Evolutionary conservation across 2,329 filamentous ascomycete genomes (phyloP).

Genomic region (Furcasterigmium sp.): DNA sequence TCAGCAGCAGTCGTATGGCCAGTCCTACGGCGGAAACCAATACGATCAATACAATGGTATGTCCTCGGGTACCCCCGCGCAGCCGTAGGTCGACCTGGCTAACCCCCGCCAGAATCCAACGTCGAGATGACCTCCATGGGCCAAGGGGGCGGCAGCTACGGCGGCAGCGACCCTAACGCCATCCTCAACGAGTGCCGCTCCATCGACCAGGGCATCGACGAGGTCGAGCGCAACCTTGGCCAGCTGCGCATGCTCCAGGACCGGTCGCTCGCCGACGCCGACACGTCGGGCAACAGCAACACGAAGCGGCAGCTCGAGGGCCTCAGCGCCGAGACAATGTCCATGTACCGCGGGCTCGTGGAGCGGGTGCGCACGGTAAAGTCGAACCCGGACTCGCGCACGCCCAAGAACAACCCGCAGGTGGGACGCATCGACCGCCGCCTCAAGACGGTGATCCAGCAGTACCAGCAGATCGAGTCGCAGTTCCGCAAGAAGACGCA

Average conservation of each 20-base stretch:
- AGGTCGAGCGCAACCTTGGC: conserved; percentile 67
- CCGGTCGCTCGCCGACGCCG: conserved; percentile 68
- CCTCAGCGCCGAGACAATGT: conserved; percentile 76
- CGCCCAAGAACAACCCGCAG: conserved; percentile 70
- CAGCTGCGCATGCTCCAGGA: conserved; percentile 68
- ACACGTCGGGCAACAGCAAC: conserved; percentile 61
- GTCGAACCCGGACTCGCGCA: conserved; percentile 69
- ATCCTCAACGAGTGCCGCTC: conserved; percentile 82
- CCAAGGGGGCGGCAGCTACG: conserved; percentile 36
- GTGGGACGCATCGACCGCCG: conserved; percentile 75
- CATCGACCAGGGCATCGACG: conserved; percentile 71
- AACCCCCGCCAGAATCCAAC: conserved; percentile 32
- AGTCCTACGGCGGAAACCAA: conserved; percentile 16
- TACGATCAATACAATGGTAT: conserved; percentile 11
- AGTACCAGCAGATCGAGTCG: conserved; percentile 76
- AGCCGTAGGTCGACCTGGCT: conserved; percentile 4
- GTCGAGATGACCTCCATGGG: conserved; percentile 69
- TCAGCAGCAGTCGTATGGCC: conserved; percentile 10
- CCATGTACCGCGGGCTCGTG: conserved; percentile 72
- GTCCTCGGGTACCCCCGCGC: not conserved
- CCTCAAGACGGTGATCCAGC: conserved; percentile 73
- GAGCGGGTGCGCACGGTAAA: conserved; percentile 79
- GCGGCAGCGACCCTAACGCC: conserved; percentile 60
- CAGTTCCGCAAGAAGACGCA: conserved; percentile 75
- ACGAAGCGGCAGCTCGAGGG: conserved; percentile 66